Conservation (phyloP, 2,329 filamentous ascomycete species). For the Fusarium sororula region DNA sequence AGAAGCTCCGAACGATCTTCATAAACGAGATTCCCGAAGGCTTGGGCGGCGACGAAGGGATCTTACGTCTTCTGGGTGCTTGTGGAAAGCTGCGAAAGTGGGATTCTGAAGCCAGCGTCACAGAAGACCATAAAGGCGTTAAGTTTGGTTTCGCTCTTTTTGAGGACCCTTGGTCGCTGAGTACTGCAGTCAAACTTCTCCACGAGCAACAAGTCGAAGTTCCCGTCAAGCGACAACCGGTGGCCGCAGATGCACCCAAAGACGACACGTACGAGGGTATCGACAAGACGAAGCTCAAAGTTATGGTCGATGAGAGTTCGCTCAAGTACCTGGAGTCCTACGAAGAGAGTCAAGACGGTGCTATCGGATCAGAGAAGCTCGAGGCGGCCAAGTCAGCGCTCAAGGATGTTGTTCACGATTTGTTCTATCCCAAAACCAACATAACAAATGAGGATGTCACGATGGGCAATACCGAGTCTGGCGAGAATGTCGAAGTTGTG, state of each 20-base stretch:
- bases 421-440: slow-evolving; percentile 72
- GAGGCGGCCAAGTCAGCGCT: slow-evolving; percentile 75
- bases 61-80: slow-evolving; percentile 81
- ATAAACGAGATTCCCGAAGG: slow-evolving; percentile 86
- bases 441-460: slow-evolving; percentile 65
- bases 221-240: slow-evolving; percentile 77
- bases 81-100: slow-evolving; percentile 84
- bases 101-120: slow-evolving; percentile 74
- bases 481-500: slow-evolving; percentile 81
- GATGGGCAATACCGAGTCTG: slow-evolving; percentile 73
- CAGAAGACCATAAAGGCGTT: slow-evolving; percentile 77
- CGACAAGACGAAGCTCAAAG: slow-evolving; percentile 75
- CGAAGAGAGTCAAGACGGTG: slow-evolving; percentile 72
- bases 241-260: slow-evolving; percentile 54
- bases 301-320: slow-evolving; percentile 84
- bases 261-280: slow-evolving; percentile 62
- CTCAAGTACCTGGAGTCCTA: slow-evolving; percentile 87
- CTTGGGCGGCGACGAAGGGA: slow-evolving; percentile 76
- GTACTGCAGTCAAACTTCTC: slow-evolving; percentile 85
- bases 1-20: slow-evolving; percentile 91
- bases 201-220: slow-evolving; percentile 84
- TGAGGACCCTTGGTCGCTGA: slow-evolving; percentile 88
- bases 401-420: slow-evolving; percentile 71
- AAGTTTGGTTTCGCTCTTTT: slow-evolving; percentile 97
- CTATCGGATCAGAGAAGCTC: slow-evolving; percentile 71